These are phyloP conservation scores for Macrocybe gigantea DNA, from an alignment of 768 basidiomycete species.

Conservation along the genomic window DNA sequence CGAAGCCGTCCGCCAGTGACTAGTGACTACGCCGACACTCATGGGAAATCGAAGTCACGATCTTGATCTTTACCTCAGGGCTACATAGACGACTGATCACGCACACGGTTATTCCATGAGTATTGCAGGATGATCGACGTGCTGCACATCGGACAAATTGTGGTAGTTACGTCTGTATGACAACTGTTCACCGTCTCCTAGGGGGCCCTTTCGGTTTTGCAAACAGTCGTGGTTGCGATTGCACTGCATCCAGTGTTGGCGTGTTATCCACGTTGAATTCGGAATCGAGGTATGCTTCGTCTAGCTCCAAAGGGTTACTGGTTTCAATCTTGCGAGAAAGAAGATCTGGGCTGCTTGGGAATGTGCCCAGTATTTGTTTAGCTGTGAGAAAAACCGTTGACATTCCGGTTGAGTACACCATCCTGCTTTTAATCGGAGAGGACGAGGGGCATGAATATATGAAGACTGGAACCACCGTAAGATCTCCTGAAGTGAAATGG, in stretches of 20 bases:
- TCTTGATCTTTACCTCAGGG: too few species aligned
- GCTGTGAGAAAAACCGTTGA: conserved; percentile 49
- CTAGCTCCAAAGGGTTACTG: conserved; percentile 69
- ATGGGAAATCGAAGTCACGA: too few species aligned
- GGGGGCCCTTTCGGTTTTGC: conserved; percentile 60
- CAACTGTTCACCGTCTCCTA: conserved; percentile 33
- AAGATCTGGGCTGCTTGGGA: conserved; percentile 32
- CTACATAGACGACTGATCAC: too few species aligned
- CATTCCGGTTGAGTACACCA: conserved; percentile 82
- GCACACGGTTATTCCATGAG: too few species aligned
- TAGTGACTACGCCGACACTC: too few species aligned
- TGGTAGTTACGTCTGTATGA: too few species aligned
- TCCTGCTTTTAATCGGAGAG: conserved; percentile 79
- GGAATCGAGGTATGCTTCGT: conserved; percentile 52
- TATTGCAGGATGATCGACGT: too few species aligned
- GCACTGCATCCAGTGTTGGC: conserved; percentile 5
- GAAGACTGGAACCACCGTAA: conserved; percentile 47
- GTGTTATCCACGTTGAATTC: conserved; percentile 38
- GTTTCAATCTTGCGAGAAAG: conserved; percentile 73
- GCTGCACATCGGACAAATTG: too few species aligned
- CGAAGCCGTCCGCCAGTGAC: too few species aligned
- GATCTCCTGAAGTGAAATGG: neutral
- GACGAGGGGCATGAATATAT: conserved; percentile 86
- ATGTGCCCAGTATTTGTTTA: conserved; percentile 42
- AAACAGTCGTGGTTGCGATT: conserved; percentile 43